phyloP scores from a whole-genome alignment of 2,329 filamentous ascomycete genomes.

The Aphanoascus verrucosus region DNA sequence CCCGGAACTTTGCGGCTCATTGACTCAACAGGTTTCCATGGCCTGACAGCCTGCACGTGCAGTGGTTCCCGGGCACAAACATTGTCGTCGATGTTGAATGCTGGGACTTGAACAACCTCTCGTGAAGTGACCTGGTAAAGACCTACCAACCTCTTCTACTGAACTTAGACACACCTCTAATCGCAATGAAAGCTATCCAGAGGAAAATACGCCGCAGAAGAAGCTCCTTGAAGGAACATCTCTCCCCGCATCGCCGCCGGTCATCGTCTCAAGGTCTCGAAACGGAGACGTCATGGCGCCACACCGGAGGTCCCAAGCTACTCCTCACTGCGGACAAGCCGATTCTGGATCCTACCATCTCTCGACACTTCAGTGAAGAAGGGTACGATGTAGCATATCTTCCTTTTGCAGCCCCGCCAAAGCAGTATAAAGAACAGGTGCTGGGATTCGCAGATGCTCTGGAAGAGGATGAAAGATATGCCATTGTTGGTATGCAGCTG shows the following conservation, averaged over 20 bases:
- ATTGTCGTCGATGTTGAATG: too few species aligned
- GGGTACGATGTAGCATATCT: slow-evolving; percentile 51
- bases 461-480: slow-evolving; percentile 50
- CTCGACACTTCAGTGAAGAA: slow-evolving; percentile 33
- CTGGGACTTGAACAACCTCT: too few species aligned
- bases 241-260: not conserved
- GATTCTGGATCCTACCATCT: slow-evolving; percentile 11
- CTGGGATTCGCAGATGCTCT: slow-evolving; percentile 44
- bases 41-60: not conserved
- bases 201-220: not conserved
- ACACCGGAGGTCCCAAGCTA: slow-evolving; percentile 59
- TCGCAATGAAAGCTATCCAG: slow-evolving; percentile 1
- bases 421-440: slow-evolving; percentile 42
- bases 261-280: not conserved
- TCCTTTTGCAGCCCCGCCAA: slow-evolving; percentile 43
- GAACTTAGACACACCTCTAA: too few species aligned
- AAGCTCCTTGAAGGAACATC: not conserved
- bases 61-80: not conserved
- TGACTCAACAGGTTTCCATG: not conserved
- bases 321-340: slow-evolving; percentile 13
- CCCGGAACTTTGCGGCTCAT: not conserved
- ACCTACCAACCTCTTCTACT: too few species aligned
- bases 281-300: slow-evolving; percentile 50
- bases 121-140: too few species aligned
- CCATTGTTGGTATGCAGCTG: slow-evolving; percentile 45